Base-by-base conservation (phyloP, 2,329 filamentous ascomycete genomes). In the Colletotrichum karsti region DNA sequence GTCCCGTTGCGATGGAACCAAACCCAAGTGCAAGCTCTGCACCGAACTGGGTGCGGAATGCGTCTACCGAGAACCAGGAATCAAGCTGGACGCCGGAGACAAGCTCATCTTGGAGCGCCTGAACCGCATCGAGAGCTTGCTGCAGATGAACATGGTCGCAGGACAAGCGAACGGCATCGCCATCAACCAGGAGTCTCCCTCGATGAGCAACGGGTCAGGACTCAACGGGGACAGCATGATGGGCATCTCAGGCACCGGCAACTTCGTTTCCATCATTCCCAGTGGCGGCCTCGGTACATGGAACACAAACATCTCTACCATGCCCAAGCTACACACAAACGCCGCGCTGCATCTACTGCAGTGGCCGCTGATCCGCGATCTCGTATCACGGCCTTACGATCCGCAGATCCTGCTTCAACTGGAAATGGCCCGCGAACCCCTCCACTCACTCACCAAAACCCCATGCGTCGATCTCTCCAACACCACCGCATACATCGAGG, bases 1-100 rank as follows among this genome's bases (percentile, higher is more conserved):
- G 76, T 94, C 92, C 67, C 87, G 92, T 70, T 94, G 92, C 78
- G 92, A 94, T 77, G 92, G 92, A 60, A 91, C 87, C 9, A 90
- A 93, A 72, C 93, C 93, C 48, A 95, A 94, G 79, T 96, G 93
- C 82, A 92, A 93, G 78, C 89, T 96, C 37, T 96, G 93, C 80
- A 90, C 91, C 9, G 93, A 95, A 77, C 84, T 95, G 42, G 92
- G 93, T 61, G 93, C 92, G 48, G 92, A 95, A 70, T 96, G 93
- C 78, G 87, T 95, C 71, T 96, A 96, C 78, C 88, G 93, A 70
- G 93, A 96, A 77, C 93, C 93, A 7, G 93, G 93, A 3, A 93
- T 95, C 83, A 96, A 96, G 80, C 87, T 96, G 9, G 93, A 96
- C 77, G 92, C 93, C 37, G 93, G 93, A 71, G 93, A 95, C 82